phyloP scores from a whole-genome alignment of 2,329 filamentous ascomycete genomes.

The Zymoseptoria tritici region DNA sequence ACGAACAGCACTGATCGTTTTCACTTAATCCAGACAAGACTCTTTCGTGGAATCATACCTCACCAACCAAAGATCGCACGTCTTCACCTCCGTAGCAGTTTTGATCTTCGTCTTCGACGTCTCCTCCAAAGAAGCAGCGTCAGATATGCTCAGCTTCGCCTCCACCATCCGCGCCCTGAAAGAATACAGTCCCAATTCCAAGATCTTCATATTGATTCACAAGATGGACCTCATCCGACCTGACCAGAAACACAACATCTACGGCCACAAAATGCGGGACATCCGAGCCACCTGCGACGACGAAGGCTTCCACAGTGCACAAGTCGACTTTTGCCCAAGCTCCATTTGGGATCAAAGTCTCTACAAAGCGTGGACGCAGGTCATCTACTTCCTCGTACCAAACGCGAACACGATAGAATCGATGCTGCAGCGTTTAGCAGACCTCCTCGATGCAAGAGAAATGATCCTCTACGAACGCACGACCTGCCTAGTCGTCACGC shows the following conservation, averaged over 20 bases:
- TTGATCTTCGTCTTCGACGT: conserved; percentile 99
- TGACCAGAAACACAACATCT: conserved; percentile 69
- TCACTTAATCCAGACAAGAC: conserved; percentile 60
- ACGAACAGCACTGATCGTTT: not conserved
- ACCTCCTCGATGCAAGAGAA: conserved; percentile 86
- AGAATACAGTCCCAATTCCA: conserved; percentile 73
- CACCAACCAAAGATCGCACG: conserved; percentile 86
- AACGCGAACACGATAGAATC: conserved; percentile 83
- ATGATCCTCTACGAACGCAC: conserved; percentile 91
- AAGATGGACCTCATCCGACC: conserved; percentile 95
- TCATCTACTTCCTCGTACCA: conserved; percentile 96
- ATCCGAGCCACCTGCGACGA: conserved; percentile 63
- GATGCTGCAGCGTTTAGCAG: conserved; percentile 73
- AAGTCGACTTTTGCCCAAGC: conserved; percentile 80
- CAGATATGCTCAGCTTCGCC: conserved; percentile 86
- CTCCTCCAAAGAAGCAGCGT: conserved; percentile 87
- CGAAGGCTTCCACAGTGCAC: conserved; percentile 50
- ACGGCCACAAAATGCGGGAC: conserved; percentile 71
- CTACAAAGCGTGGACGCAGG: conserved; percentile 96
- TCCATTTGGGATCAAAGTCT: conserved; percentile 98
- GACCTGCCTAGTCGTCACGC: conserved; percentile 93
- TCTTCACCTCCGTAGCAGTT: conserved; percentile 93
- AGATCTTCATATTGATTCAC: conserved; percentile 92
- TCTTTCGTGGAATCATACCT: conserved; percentile 99
- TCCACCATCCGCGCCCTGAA: conserved; percentile 81